These are phyloP conservation scores for Sarocladiaceae sp. DNA, from an alignment of 2,329 filamentous ascomycete species.

Conservation along the genomic window DNA sequence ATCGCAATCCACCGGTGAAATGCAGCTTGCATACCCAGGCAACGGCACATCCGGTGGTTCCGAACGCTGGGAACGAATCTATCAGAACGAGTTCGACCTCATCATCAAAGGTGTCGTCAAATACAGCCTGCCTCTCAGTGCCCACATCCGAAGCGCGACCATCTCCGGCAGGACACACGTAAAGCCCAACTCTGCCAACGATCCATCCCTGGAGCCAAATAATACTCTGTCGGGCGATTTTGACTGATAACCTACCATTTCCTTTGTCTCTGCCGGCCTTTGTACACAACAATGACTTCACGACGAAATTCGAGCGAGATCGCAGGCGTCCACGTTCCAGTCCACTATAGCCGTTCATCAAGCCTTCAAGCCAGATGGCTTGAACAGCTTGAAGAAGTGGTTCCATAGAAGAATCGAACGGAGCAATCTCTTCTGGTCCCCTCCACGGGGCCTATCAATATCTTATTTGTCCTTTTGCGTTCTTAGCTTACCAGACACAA, in stretches of 20 bases:
- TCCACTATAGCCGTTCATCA: too few species aligned
- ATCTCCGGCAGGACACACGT: constrained; percentile 55
- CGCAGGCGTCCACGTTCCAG: too few species aligned
- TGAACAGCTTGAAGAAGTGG: too few species aligned
- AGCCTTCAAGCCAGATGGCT: too few species aligned
- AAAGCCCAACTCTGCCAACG: constrained; percentile 56
- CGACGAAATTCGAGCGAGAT: constrained; percentile 6
- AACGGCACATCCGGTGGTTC: constrained; percentile 84
- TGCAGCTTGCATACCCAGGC: constrained; percentile 75
- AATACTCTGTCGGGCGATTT: constrained; percentile 49
- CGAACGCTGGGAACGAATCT: constrained; percentile 81
- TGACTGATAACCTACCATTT: constrained; percentile 10
- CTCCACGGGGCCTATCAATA: too few species aligned
- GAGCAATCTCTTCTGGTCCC: constrained; percentile 6
- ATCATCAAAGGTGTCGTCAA: constrained; percentile 87
- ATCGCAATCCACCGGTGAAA: constrained; percentile 71
- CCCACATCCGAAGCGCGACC: constrained; percentile 51
- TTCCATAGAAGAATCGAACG: constrained; percentile 3
- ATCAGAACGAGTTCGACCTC: constrained; percentile 88
- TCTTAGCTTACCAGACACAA: too few species aligned
- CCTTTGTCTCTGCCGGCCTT: constrained; percentile 10
- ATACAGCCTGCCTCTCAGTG: constrained; percentile 63
- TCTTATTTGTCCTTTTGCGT: background rate
- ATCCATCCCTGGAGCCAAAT: constrained; percentile 62
- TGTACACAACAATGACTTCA: constrained; percentile 11